Evolutionary conservation across 202 grass and related monocot species (phyloP).

Genomic region (Schoenoplectus tabernaemontani): DNA sequence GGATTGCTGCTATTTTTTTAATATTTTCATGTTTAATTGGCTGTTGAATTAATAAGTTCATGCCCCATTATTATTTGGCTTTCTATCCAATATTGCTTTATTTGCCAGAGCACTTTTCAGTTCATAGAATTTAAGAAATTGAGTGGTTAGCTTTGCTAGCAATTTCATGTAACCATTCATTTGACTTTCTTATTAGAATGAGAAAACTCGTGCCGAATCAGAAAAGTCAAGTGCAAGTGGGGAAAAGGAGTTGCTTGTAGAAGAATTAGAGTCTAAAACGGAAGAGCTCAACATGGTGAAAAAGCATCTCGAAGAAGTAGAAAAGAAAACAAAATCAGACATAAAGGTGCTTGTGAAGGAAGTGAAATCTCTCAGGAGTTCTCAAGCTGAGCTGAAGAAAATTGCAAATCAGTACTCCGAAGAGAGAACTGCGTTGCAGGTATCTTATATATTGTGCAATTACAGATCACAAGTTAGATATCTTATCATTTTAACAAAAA

Average conservation of each 20-base stretch:
- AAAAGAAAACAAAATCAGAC: background rate
- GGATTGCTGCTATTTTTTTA: too few species aligned
- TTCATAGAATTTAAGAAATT: too few species aligned
- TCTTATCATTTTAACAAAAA: constrained; percentile 6
- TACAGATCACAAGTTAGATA: background rate
- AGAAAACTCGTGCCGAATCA: background rate
- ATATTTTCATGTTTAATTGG: too few species aligned
- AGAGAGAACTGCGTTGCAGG: constrained; percentile 87
- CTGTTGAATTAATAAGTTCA: too few species aligned
- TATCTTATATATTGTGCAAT: constrained; percentile 29
- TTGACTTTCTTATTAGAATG: too few species aligned
- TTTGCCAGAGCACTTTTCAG: too few species aligned
- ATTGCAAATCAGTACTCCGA: constrained; percentile 53
- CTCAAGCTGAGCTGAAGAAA: constrained; percentile 80
- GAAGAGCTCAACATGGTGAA: background rate
- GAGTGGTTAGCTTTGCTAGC: too few species aligned
- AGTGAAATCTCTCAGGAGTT: constrained; percentile 86
- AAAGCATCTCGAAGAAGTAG: background rate
- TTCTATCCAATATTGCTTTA: too few species aligned
- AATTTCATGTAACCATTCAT: too few species aligned
- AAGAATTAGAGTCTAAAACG: background rate
- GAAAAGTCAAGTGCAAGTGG: background rate
- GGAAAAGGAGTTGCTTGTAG: background rate
- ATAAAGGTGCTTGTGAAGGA: constrained; percentile 24
- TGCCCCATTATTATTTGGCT: too few species aligned